Base-by-base conservation (phyloP, 1,284 basidiomycete genomes). In the Irpex sp. region DNA sequence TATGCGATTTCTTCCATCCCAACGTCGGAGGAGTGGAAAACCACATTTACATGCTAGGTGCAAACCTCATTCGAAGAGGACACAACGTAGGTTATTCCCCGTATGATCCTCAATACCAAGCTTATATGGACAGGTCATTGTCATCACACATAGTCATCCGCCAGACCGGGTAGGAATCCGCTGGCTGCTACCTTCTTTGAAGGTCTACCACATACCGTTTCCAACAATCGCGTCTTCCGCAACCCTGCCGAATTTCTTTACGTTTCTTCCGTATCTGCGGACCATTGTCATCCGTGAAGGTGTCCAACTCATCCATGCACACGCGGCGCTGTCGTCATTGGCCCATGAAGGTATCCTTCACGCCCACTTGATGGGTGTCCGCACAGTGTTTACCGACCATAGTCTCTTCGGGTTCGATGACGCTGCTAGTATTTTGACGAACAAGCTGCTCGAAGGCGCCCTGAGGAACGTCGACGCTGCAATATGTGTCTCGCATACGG, bases 401-500 rank as follows among this genome's bases (percentile, higher is more conserved):
- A 95, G 92, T 69, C 79, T 99, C 26, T 99, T 98, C 70, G 96
- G 94, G 0, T 95, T 99, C 69, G 94, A 94, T 55, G 96, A 98
- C 71, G 96, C 96, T 15, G 95, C 95, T 0, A 96, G 95, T 70
- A 96, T 99, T 57, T 78, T 98, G 67, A 98, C 97, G 4, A 99
- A 99, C 80, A 99, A 99, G 75, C 83, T 99, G 47, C 80, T 99
- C 34, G 91, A 88, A 11, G 94, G 87, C 13, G 91, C 91, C 1
- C 78, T 99, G 69, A 86, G 89, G 66, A 96, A 97, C 74, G 92
- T 96, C 0, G 97, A 98, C 67, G 93, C 90, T 0, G 94, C 94
- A 0, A 96, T 98, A 38, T 98, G 96, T 71, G 97, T 99, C 57
- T 96, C 94, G n/a, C 93, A 99, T 76, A 98, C 96, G 0, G 95